Evolutionary conservation across 73 alveolate genomes (phyloP).

Genomic region (Paramecium pentaurelia): DNA sequence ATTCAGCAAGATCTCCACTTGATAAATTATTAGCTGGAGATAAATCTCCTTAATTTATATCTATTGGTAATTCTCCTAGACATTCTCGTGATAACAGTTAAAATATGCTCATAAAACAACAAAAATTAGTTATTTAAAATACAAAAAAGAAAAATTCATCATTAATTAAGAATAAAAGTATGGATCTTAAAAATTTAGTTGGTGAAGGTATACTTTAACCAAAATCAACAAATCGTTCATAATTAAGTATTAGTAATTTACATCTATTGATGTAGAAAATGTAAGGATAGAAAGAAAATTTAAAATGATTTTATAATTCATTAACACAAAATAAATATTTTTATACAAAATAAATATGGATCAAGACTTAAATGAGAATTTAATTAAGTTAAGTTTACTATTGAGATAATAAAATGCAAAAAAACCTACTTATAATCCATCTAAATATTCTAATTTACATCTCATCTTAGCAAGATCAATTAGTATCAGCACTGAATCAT

Average conservation of each 20-base stretch:
- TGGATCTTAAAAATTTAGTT: slow-evolving; percentile 22
- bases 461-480: background rate
- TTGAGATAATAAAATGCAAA: background rate
- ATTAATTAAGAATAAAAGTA: slow-evolving; percentile 14
- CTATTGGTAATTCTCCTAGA: slow-evolving; percentile 28
- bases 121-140: background rate
- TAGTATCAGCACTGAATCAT: background rate
- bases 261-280: background rate
- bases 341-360: background rate
- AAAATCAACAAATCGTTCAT: background rate
- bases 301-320: background rate
- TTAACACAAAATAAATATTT: background rate
- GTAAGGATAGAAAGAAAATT: background rate
- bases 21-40: background rate
- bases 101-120: background rate
- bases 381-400: background rate
- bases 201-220: background rate
- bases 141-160: slow-evolving; percentile 33
- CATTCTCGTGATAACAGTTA: slow-evolving; percentile 23
- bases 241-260: background rate
- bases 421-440: background rate
- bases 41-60: background rate
- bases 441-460: background rate
- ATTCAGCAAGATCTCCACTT: slow-evolving; percentile 8
- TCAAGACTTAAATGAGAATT: background rate